These are phyloP conservation scores for Aspergillus spinulosporus DNA, from an alignment of 2,329 filamentous ascomycete genomes.

Conservation along the genomic window DNA sequence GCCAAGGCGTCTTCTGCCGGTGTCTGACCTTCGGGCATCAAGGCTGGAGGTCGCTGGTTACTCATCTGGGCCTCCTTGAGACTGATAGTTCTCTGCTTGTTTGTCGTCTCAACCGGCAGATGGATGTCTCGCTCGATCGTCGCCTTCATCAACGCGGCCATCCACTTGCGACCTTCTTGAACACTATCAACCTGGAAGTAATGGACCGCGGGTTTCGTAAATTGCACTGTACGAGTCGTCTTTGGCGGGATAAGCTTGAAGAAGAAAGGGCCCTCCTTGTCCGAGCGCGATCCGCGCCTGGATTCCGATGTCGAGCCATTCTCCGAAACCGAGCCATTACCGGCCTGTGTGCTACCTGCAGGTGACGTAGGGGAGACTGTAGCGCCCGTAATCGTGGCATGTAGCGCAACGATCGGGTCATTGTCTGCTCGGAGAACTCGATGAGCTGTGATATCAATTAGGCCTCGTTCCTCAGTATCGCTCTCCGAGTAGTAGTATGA, in stretches of 20 bases:
- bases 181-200: slow-evolving; percentile 96
- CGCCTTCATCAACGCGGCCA: slow-evolving; percentile 98
- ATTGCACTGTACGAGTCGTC: slow-evolving; percentile 85
- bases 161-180: slow-evolving; percentile 87
- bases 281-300: slow-evolving; percentile 33
- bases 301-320: slow-evolving; percentile 33
- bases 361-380: slow-evolving; percentile 65
- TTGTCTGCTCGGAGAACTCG: slow-evolving; percentile 93
- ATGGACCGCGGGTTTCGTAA: slow-evolving; percentile 95
- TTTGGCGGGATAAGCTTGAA: slow-evolving; percentile 96
- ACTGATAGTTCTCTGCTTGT: slow-evolving; percentile 95
- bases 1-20: slow-evolving; percentile 29
- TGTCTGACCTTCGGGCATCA: slow-evolving; percentile 63
- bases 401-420: slow-evolving; percentile 83
- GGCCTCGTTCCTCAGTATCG: slow-evolving; percentile 86
- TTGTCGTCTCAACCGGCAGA: slow-evolving; percentile 80
- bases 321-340: slow-evolving; percentile 39
- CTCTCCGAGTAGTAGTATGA: slow-evolving; percentile 96
- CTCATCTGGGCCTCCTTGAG: slow-evolving; percentile 83
- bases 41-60: slow-evolving; percentile 83
- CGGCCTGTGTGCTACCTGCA: slow-evolving; percentile 34
- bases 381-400: slow-evolving; percentile 89
- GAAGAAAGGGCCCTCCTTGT: slow-evolving; percentile 78
- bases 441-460: slow-evolving; percentile 97
- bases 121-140: slow-evolving; percentile 89